Conservation (phyloP, 2,329 filamentous ascomycete genomes). For the Talaromyces albobiverticillius region DNA sequence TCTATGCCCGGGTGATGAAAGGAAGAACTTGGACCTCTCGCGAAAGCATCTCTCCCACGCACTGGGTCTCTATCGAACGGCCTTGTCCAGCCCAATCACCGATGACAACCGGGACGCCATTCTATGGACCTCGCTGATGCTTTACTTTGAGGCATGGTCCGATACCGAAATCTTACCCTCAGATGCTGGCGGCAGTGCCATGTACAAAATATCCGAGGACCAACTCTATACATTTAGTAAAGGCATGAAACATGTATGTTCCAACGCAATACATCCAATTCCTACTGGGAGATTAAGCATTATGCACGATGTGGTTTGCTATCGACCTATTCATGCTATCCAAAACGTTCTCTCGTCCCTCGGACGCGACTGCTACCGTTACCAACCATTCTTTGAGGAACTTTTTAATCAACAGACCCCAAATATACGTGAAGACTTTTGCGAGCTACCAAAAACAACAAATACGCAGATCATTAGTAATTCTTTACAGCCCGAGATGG, state of each 20-base stretch:
- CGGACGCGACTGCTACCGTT: background rate
- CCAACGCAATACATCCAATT: background rate
- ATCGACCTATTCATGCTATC: slow-evolving; percentile 6
- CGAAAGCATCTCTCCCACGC: slow-evolving; percentile 7
- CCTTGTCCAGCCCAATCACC: background rate
- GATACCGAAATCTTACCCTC: background rate
- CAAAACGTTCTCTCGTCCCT: background rate
- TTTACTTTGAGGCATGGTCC: slow-evolving; percentile 12
- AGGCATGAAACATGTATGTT: slow-evolving; percentile 6
- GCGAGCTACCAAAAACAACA: background rate
- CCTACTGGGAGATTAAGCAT: background rate
- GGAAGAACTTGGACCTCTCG: background rate
- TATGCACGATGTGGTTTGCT: background rate
- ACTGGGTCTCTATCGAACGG: slow-evolving; percentile 5
- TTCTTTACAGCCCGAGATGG: background rate
- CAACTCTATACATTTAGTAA: slow-evolving; percentile 1
- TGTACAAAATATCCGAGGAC: slow-evolving; percentile 5
- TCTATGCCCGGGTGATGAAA: background rate
- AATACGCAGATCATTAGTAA: background rate
- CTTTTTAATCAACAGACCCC: background rate
- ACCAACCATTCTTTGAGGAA: background rate
- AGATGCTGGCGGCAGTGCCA: background rate
- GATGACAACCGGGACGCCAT: slow-evolving; percentile 5
- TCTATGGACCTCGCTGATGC: slow-evolving; percentile 12
- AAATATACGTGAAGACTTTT: background rate